Base-by-base conservation (phyloP, 2,329 filamentous ascomycete species). In the Penicillium vulpinum region DNA sequence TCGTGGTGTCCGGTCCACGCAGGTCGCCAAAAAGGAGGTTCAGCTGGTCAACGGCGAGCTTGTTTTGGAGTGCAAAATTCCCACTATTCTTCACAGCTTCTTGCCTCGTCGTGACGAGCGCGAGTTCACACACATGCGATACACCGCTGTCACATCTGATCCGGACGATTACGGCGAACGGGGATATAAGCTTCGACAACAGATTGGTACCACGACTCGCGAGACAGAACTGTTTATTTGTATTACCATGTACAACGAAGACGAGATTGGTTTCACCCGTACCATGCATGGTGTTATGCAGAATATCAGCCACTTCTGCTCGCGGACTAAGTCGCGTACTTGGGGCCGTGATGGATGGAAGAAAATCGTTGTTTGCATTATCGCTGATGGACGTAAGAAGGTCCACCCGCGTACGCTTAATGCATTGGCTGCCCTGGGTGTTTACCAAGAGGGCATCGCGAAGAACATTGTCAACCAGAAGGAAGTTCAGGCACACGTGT, bases 271-370 rank as follows among this genome's bases (percentile, higher is more conserved):
- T 70, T 99, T 99, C 68, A 97, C 94, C 7, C 86, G 94, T 45
- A 99, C 94, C 0, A 97, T 99, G 93, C 91, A 97, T 73, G 94
- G 93, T 54, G 91, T 99, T 55, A 96, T 99, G 90, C 92, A 95
- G 74, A 99, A 99, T 73, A 93, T 99, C 67, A 87, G 90, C 15
- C 94, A 97, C 73, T 97, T 99, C 76, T 99, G 94, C 80, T 91
- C 88, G 21, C 88, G 94, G 51, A 89, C 88, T 53, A 93, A 94
- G 73, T 96, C 92, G 6, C 86, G 94, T 57, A 97, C 92, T 0
- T 99, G 94, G 94, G 95, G 94, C 38, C 95, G 96, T 66, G 86
- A 91, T 51, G 94, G 94, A 5, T 99, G 94, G 94, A 91, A 99
- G 77, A 99, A 99, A 80, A 97, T 99, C 69, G 94, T 99, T 0